Base-by-base conservation (phyloP, 257 asterid genomes). In the Petunia secreta region DNA sequence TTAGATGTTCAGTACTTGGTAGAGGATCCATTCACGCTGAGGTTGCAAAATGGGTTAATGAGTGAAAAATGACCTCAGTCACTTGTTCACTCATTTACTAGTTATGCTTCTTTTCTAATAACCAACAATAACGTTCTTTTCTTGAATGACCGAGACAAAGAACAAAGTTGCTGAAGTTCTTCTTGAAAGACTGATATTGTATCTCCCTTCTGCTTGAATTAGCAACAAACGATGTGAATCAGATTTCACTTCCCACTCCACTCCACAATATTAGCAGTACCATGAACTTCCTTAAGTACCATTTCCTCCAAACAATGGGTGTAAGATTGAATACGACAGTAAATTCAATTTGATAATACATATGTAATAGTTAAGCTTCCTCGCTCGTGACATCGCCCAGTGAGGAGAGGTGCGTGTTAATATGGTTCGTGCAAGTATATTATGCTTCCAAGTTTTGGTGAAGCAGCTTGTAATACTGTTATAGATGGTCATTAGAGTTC, bases 401-500 rank as follows among this genome's bases (percentile, higher is more conserved):
- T 44, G 58, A 44, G n/a, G 37, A 36, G 76, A 44, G 25, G 76
- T 69, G 58, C 14, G 5, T 16, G 57, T 68, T 68, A 34, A 8
- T 43, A 57, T 44, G 40, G 50, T 4, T 68, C 44, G 57, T 68
- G 75, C 57, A 44, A 68, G 14, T 68, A 69, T 9, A 69, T 69
- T 8, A 44, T 8, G 39, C 4, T 69, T 46, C 58, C 58, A 46
- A 25, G 76, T 69, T 50, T 69, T 8, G 16, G 76, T 25, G 54
- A 41, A 67, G 76, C 76, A 69, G 76, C 41, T 69, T 0, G 41
- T 57, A 44, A n/a, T 69, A 46, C 46, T 25, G 46, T 44, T 69
- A 43, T 69, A 16, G 76, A 69, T 69, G 76, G 58, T 46, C 38
- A 46, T 46, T 69, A 4, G 10, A 69, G 57, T 69, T 46, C 40